Evolutionary conservation across 2,329 filamentous ascomycete species (phyloP), one percentile per base, ranked within the genome.

Genomic region (Escovopsis sp.): DNA sequence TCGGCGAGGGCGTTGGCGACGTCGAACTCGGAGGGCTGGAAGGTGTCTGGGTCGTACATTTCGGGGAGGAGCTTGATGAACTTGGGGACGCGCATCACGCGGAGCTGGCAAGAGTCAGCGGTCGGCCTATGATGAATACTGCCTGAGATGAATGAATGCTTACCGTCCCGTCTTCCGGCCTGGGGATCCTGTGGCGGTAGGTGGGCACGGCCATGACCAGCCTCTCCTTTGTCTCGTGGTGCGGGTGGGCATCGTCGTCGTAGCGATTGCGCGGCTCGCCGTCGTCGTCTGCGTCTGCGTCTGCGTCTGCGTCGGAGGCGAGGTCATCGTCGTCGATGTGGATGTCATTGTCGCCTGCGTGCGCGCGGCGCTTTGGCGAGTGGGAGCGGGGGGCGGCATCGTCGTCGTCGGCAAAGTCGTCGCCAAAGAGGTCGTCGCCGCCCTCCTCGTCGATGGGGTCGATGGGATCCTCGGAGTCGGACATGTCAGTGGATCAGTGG

Each of bases 41-140:
- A 89, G 3, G 68, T 76, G 38, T 76, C 73, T 35, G 75, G 64
- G 41, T 77, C 68, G 66, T 82, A 89, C 47, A 75, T 69, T 46
- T 73, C 71, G 15, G 83, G 80, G 36, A 82, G 69, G 48, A 87
- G 70, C 41, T 74, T 75, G 52, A 89, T 65, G 61, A 88, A 88
- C 19, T 73, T 71, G 28, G 84, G 84, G 2, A 89, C 70, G 50
- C 78, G 80, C 52, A 87, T 61, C 5, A 81, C 69, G 59, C 82
- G 80, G 39, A 85, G 67, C 80, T 85, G 15, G 15, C 15, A 15
- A 15, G 15, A 15, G 15, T 15, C 15, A 15, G 15, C 15, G 15
- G 15, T 15, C 15, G 15, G 15, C 15, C 15, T 15, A 15, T 15
- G 15, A 15, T 15, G 15, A 15, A 15, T 39, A 26, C 37, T 39